Evolutionary conservation across 2,329 filamentous ascomycete species (phyloP).

Genomic region (Colletotrichum cuscutae): DNA sequence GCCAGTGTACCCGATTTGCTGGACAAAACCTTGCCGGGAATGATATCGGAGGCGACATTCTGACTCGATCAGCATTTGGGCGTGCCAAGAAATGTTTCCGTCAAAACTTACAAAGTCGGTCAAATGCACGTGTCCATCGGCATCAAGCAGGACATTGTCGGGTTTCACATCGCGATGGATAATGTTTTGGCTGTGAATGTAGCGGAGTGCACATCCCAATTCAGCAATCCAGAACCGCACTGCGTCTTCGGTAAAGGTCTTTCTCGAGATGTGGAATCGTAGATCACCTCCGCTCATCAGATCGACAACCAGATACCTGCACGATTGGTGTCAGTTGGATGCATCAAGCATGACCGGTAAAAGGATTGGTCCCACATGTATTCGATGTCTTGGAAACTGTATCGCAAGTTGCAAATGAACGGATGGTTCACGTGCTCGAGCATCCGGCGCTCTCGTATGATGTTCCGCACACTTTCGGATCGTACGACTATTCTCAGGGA

Average conservation of each 20-base stretch:
- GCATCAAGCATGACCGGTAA: neutral
- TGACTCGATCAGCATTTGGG: slow-evolving; percentile 50
- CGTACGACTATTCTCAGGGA: slow-evolving; percentile 76
- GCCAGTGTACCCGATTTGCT: slow-evolving; percentile 98
- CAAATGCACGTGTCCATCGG: slow-evolving; percentile 93
- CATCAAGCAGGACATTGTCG: slow-evolving; percentile 89
- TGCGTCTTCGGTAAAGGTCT: slow-evolving; percentile 97
- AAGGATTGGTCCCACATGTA: slow-evolving; percentile 78
- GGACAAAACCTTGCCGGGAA: slow-evolving; percentile 82
- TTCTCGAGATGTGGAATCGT: slow-evolving; percentile 96
- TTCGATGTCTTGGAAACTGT: slow-evolving; percentile 99
- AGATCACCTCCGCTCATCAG: slow-evolving; percentile 98
- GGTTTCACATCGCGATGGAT: slow-evolving; percentile 93
- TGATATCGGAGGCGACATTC: slow-evolving; percentile 97
- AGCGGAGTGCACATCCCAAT: slow-evolving; percentile 88
- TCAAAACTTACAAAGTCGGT: slow-evolving; percentile 86
- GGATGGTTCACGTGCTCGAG: slow-evolving; percentile 97
- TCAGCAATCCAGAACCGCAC: slow-evolving; percentile 98
- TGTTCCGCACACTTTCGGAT: slow-evolving; percentile 97
- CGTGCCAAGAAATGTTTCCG: neutral
- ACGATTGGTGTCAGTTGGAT: slow-evolving; percentile 44
- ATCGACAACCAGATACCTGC: slow-evolving; percentile 96
- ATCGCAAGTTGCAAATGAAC: slow-evolving; percentile 97
- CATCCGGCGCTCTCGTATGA: slow-evolving; percentile 97
- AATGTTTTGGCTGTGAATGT: slow-evolving; percentile 87